Evolutionary conservation across 1,284 basidiomycete species (phyloP).

Genomic region (Taiwanofungus camphoratus): DNA sequence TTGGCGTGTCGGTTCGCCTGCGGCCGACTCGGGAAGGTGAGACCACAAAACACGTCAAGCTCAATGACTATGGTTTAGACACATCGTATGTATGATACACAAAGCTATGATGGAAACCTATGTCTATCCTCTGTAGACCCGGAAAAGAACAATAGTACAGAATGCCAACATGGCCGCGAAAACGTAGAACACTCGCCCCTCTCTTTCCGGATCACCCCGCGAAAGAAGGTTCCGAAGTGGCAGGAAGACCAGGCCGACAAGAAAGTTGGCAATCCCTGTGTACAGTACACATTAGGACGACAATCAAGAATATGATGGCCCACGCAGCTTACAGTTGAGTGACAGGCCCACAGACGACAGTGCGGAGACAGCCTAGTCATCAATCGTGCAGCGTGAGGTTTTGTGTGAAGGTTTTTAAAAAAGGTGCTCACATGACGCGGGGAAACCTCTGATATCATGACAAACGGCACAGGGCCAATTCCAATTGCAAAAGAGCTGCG

Average conservation of each 20-base stretch:
- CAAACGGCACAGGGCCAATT: slow-evolving; percentile 89
- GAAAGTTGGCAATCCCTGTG: slow-evolving; percentile 77
- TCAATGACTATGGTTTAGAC: neutral
- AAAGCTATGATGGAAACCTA: neutral
- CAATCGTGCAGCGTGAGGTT: slow-evolving; percentile 8
- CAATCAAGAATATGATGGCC: neutral
- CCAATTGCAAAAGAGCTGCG: slow-evolving; percentile 81
- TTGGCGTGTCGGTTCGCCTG: neutral
- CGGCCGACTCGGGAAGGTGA: neutral
- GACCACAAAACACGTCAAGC: neutral
- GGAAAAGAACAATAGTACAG: slow-evolving; percentile 26
- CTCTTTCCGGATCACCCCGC: slow-evolving; percentile 54
- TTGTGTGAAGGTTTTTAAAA: slow-evolving; percentile 3
- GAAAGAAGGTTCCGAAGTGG: slow-evolving; percentile 74
- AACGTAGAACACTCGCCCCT: slow-evolving; percentile 80
- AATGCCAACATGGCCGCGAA: slow-evolving; percentile 41
- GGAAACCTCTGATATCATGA: slow-evolving; percentile 89
- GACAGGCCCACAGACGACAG: slow-evolving; percentile 81
- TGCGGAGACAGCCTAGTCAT: slow-evolving; percentile 69
- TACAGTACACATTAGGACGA: neutral
- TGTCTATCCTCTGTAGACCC: slow-evolving; percentile 24
- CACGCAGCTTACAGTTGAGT: slow-evolving; percentile 60
- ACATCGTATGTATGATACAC: neutral
- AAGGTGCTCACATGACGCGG: slow-evolving; percentile 59
- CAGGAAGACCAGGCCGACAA: slow-evolving; percentile 78